Evolutionary conservation across 768 basidiomycete species (phyloP), one percentile per base, ranked within the genome.

Genomic region (Saitozyma podzolica): DNA sequence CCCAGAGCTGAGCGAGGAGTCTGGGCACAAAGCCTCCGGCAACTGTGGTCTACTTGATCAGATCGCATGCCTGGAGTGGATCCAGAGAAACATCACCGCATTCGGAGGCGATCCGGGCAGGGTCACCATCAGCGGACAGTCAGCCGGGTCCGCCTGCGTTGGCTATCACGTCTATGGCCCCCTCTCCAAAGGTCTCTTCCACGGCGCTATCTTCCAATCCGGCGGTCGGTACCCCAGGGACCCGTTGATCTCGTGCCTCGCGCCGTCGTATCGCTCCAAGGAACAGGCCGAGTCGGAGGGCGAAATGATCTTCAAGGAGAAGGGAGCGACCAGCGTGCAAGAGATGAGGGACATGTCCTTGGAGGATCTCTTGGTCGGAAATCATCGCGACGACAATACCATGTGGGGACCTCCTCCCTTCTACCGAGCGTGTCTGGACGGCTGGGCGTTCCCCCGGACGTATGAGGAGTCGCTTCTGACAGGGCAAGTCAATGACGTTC

Each of bases 81-180:
- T 86, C 0, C 82, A 83, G 37, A 70, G 80, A 40, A 81, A 87
- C 73, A 86, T 86, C 61, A 72, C 77, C 0, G 79, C 82, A 16
- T 87, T 87, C 63, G 85, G 85, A 43, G 86, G 86, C 0, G 85
- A 86, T 74, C 83, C 83, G 2, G 72, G 75, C 9, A 80, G 80
- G 0, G 82, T 87, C 52, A 85, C 84, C 4, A 83, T 86, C 29
- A 13, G 11, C 45, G 45, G 45, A 17, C 45, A 47, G 45, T 13
- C 13, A 3, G 45, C 45, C n/a, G 45, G 45, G 11, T 11, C 45
- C 2, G 45, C 13, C 45, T 11, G 13, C 45, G 45, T 47, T 11
- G 13, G 45, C 45, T 11, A 11, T 11, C 45, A 13, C 13, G 13
- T 47, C 45, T 11, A 17, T 17, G 11, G 13, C 13, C 45, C 45